Percentiles rank a stretch among this genome's conserved stretches.
phyloP scores from a whole-genome alignment of 352 stramenopile genomes.

The Discostella stelligera region DNA sequence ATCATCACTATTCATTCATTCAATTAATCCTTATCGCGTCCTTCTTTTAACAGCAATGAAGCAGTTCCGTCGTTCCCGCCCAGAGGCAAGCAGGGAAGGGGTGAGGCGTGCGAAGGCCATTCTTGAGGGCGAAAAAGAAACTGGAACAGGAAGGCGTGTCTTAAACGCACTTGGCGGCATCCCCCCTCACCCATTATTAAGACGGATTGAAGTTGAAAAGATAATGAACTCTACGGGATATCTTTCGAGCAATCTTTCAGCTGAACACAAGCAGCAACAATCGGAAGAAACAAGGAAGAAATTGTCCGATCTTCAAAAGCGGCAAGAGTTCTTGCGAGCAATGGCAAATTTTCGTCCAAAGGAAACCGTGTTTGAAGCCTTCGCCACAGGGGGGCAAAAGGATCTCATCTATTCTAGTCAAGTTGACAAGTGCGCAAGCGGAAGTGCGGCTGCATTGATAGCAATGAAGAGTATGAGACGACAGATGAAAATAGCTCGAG shows the following conservation, averaged over 20 bases:
- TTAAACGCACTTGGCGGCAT: slow-evolving; percentile 68
- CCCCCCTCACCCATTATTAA: slow-evolving; percentile 90
- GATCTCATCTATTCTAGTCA: slow-evolving; percentile 72
- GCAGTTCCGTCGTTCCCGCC: slow-evolving; percentile 93
- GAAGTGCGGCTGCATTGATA: slow-evolving; percentile 60
- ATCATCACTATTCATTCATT: slow-evolving; percentile 9
- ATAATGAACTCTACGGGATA: slow-evolving; percentile 28
- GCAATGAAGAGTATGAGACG: slow-evolving; percentile 84
- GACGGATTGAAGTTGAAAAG: slow-evolving; percentile 77
- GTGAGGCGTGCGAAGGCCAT: slow-evolving; percentile 93
- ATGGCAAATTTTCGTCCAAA: slow-evolving; percentile 91
- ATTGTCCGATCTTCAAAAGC: slow-evolving; percentile 86
- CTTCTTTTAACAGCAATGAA: slow-evolving; percentile 87
- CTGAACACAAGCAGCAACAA: slow-evolving; percentile 13
- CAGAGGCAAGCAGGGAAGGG: slow-evolving; percentile 92
- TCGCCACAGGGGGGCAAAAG: slow-evolving; percentile 81
- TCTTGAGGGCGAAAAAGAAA: slow-evolving; percentile 76
- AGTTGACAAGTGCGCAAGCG: slow-evolving; percentile 72
- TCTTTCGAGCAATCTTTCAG: slow-evolving; percentile 2
- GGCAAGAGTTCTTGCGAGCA: slow-evolving; percentile 90
- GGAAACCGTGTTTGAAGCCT: slow-evolving; percentile 95
- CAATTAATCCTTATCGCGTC: slow-evolving; percentile 8
- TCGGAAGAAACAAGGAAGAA: slow-evolving; percentile 50
- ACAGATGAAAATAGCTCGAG: slow-evolving; percentile 78
- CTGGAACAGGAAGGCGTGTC: slow-evolving; percentile 60